Percentiles rank a stretch among this genome's conserved stretches.
Evolutionary conservation across 2,329 filamentous ascomycete genomes (phyloP).

Genomic region (Paecilomyces sp.): DNA sequence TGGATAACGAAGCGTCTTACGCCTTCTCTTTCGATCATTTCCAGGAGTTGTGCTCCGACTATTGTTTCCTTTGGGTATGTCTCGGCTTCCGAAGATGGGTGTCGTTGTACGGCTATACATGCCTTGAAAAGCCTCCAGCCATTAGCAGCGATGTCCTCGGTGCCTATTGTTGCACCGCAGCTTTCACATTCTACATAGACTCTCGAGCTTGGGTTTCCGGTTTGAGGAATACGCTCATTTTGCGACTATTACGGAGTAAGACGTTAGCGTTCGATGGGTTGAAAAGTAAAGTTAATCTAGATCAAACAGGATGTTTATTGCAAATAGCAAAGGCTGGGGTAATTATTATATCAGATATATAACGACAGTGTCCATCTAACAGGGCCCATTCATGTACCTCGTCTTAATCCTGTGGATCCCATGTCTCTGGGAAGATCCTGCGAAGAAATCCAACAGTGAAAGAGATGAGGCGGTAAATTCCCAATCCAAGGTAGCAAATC

Average conservation of each 20-base stretch:
- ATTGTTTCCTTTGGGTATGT: constrained; percentile 28
- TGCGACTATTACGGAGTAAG: background rate
- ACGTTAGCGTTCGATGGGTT: constrained; percentile 8
- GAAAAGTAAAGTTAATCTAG: background rate
- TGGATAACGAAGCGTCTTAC: constrained; percentile 50
- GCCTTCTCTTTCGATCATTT: constrained; percentile 49
- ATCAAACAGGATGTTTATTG: background rate
- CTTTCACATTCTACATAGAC: constrained; percentile 19
- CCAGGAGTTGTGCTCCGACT: constrained; percentile 50
- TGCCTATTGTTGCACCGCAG: constrained; percentile 25
- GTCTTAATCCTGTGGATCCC: constrained; percentile 24
- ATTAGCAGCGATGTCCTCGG: constrained; percentile 33
- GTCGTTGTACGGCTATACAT: constrained; percentile 27
- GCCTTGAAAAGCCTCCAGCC: constrained; percentile 48
- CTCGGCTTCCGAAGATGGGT: constrained; percentile 19
- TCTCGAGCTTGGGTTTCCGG: constrained; percentile 6
- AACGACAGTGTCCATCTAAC: background rate
- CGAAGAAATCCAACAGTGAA: constrained; percentile 14
- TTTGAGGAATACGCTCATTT: constrained; percentile 23
- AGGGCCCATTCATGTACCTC: constrained; percentile 27
- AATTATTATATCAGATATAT: background rate
- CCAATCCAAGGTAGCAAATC: constrained; percentile 9
- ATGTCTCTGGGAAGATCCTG: constrained; percentile 14
- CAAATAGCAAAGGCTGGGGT: background rate
- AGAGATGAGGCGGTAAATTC: constrained; percentile 11